Evolutionary conservation across 768 basidiomycete species (phyloP), one percentile per base, ranked within the genome.

Genomic region (Russula brevipes): DNA sequence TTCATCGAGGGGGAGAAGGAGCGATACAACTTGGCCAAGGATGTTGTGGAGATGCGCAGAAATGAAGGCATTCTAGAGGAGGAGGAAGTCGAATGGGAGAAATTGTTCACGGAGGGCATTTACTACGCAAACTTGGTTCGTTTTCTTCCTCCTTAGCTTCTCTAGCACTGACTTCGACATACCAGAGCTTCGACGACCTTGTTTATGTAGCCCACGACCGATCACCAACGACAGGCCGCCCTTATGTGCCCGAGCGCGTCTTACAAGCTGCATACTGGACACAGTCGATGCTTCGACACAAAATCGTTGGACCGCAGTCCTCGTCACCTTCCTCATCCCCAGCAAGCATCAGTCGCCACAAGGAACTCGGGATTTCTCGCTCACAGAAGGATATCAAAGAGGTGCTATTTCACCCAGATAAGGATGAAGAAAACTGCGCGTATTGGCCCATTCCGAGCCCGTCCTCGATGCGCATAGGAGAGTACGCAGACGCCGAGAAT

Each of bases 111-210:
- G 46, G 75, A 82, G 31, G 89, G 89, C 10, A 91, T 96, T 6
- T 88, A 93, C 73, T 96, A 95, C 72, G 76, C 81, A 5, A 91
- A 94, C 70, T 89, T 96, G 89, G 92, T 91, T 64, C 53, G 79
- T 73, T 35, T 39, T 7, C 41, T 56, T 44, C 36, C 42, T 35
- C n/a, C 19, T 41, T 16, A 51, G 70, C 5, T 69, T 44, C 24
- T 11, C 12, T 41, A 35, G 30, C 44, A 36, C 46, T 66, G 51
- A 70, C 61, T 33, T 44, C 64, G 49, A 60, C 55, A 46, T 42
- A 65, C 5, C 70, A 94, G 93, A 76, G 82, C 12, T 83, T 89
- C 70, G 92, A 94, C 31, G 89, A 94, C 71, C 78, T 96, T 36
- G 82, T 90, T 45, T 70, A 75, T 19, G 85, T 95, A 47, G 87